Conservation (phyloP, 768 basidiomycete species). For the Gautieria morchelliformis region DNA sequence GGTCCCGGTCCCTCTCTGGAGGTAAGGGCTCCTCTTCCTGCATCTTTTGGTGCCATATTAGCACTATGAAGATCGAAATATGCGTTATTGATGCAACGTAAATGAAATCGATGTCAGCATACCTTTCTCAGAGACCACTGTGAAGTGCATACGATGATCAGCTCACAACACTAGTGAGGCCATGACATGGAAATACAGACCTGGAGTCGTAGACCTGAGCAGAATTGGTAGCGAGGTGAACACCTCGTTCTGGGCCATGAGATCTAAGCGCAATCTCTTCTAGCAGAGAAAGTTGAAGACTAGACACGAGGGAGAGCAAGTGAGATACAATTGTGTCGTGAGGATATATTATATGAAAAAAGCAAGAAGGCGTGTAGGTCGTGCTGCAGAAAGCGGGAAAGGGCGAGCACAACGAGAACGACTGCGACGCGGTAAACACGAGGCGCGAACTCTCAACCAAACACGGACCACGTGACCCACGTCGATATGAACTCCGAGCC, state of each 20-base stretch:
- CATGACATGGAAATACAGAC: background rate
- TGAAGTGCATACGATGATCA: background rate
- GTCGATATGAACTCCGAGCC: background rate
- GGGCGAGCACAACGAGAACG: background rate
- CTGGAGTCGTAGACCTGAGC: constrained; percentile 8
- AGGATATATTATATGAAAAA: constrained; percentile 6
- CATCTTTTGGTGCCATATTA: constrained; percentile 9
- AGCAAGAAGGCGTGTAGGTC: constrained; percentile 4
- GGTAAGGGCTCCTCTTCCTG: constrained; percentile 8
- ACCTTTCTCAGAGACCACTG: constrained; percentile 9
- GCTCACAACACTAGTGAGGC: background rate
- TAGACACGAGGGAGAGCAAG: background rate
- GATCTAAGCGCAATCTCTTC: background rate
- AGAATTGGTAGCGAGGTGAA: constrained; percentile 4
- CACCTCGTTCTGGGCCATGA: constrained; percentile 5
- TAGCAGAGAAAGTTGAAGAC: background rate
- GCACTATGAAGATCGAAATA: background rate
- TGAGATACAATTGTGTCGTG: background rate
- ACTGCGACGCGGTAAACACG: constrained; percentile 9
- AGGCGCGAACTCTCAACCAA: constrained; percentile 5
- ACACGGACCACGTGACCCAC: constrained; percentile 7
- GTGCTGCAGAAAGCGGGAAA: constrained; percentile 9
- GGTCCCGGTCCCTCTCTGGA: constrained; percentile 6
- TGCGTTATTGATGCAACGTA: background rate
- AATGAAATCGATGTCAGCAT: background rate